Conservation (phyloP, 805 yeast genomes). For the Tetrapisispora phaffii region DNA sequence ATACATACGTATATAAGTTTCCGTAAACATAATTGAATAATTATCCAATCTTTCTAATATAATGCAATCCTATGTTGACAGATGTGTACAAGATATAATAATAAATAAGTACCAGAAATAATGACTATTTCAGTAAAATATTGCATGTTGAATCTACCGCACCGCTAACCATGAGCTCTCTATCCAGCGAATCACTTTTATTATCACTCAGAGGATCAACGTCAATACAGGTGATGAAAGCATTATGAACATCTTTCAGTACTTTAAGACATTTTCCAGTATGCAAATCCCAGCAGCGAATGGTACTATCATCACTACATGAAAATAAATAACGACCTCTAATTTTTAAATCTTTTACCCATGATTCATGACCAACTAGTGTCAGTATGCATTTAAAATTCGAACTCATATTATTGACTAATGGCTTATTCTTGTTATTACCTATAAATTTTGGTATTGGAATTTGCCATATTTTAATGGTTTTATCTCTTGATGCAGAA, state of each 20-base stretch:
- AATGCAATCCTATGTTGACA: too few relatives aligned
- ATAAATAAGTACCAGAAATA: too few relatives aligned
- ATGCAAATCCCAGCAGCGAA: slow-evolving; percentile 68
- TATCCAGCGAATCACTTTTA: slow-evolving; percentile 11
- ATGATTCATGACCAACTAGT: slow-evolving; percentile 68
- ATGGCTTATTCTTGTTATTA: slow-evolving; percentile 42
- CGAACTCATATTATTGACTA: slow-evolving; percentile 42
- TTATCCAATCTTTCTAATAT: too few relatives aligned
- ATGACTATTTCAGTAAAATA: slow-evolving; percentile 6
- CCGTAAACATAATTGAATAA: too few relatives aligned
- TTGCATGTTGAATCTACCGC: slow-evolving; percentile 17
- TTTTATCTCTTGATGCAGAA: slow-evolving; percentile 72
- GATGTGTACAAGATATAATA: too few relatives aligned
- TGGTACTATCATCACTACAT: slow-evolving; percentile 69
- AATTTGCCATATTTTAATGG: slow-evolving; percentile 66
- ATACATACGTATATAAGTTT: too few relatives aligned
- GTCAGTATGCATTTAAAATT: slow-evolving; percentile 51
- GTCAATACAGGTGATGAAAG: slow-evolving; percentile 55
- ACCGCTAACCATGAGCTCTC: slow-evolving; percentile 17
- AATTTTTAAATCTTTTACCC: slow-evolving; percentile 63
- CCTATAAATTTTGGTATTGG: slow-evolving; percentile 54
- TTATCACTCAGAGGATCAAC: slow-evolving; percentile 17
- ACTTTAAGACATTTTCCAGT: slow-evolving; percentile 40
- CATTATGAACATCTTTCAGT: slow-evolving; percentile 55
- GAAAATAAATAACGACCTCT: slow-evolving; percentile 74